Conservation (phyloP, 169 alveolate genomes). For the Plasmodium fragile region DNA sequence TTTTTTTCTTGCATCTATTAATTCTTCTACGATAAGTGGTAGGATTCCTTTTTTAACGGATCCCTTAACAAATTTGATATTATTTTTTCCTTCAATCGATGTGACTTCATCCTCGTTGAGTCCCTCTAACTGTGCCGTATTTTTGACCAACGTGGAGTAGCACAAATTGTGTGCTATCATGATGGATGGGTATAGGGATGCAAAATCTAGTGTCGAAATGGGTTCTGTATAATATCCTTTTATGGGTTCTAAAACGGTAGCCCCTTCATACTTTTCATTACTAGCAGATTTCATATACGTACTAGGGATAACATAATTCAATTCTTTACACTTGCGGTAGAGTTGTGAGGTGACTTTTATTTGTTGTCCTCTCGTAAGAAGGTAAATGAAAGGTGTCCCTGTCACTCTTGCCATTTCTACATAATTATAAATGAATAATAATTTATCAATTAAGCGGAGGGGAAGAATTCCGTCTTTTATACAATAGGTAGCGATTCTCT, state of each 20-base stretch:
- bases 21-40: constrained; percentile 97
- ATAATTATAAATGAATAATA: constrained; percentile 96
- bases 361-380: constrained; percentile 97
- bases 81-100: constrained; percentile 57
- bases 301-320: constrained; percentile 93
- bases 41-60: constrained; percentile 93
- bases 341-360: constrained; percentile 97
- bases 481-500: constrained; percentile 99
- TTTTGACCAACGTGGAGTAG: constrained; percentile 95
- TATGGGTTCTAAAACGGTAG: constrained; percentile 95
- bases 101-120: constrained; percentile 75
- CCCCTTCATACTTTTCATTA: constrained; percentile 95
- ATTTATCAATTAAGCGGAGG: constrained; percentile 95
- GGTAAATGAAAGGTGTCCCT: constrained; percentile 96
- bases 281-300: constrained; percentile 76
- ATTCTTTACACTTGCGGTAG: constrained; percentile 92
- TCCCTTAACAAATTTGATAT: constrained; percentile 32
- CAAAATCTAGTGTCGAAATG: constrained; percentile 99
- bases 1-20: constrained; percentile 96
- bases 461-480: constrained; percentile 98
- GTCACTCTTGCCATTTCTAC: constrained; percentile 99
- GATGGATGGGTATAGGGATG: constrained; percentile 99
- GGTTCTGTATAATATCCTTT: constrained; percentile 97
- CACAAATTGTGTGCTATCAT: constrained; percentile 99
- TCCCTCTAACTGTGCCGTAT: constrained; percentile 78